Conservation (phyloP, 2,329 filamentous ascomycete genomes). For the Bipolaris bicolor region DNA sequence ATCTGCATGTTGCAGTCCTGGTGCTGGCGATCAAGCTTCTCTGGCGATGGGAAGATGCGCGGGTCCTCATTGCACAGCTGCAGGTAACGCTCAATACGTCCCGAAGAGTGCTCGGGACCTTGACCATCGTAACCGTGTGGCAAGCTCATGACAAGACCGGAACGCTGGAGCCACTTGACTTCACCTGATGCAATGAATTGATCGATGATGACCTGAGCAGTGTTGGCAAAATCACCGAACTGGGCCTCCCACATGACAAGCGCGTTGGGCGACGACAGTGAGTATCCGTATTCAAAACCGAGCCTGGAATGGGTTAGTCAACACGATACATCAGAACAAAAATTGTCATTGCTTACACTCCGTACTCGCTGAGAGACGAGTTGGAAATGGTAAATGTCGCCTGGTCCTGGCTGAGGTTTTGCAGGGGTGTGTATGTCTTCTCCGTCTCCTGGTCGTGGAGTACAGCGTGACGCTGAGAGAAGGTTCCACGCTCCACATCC, state of each 20-base stretch:
- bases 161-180: slow-evolving; percentile 98
- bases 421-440: slow-evolving; percentile 88
- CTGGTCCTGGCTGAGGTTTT: slow-evolving; percentile 88
- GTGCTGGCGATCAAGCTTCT: slow-evolving; percentile 95
- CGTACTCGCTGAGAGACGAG: slow-evolving; percentile 80
- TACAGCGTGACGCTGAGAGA: slow-evolving; percentile 96
- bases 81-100: slow-evolving; percentile 94
- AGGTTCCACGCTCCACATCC: slow-evolving; percentile 98
- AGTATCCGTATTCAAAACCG: slow-evolving; percentile 99
- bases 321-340: not conserved
- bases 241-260: slow-evolving; percentile 99
- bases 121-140: slow-evolving; percentile 98
- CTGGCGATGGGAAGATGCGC: slow-evolving; percentile 82
- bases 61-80: slow-evolving; percentile 98
- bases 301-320: slow-evolving; percentile 62
- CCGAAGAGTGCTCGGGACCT: slow-evolving; percentile 97
- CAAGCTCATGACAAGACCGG: slow-evolving; percentile 92
- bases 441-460: slow-evolving; percentile 98
- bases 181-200: slow-evolving; percentile 98
- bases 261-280: slow-evolving; percentile 92
- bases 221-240: slow-evolving; percentile 99
- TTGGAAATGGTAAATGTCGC: slow-evolving; percentile 96
- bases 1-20: slow-evolving; percentile 99
- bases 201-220: slow-evolving; percentile 97
- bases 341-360: slow-evolving; percentile 57